Base-by-base conservation (phyloP, 2,329 filamentous ascomycete species). In the Ophiostoma novo-ulmi region DNA sequence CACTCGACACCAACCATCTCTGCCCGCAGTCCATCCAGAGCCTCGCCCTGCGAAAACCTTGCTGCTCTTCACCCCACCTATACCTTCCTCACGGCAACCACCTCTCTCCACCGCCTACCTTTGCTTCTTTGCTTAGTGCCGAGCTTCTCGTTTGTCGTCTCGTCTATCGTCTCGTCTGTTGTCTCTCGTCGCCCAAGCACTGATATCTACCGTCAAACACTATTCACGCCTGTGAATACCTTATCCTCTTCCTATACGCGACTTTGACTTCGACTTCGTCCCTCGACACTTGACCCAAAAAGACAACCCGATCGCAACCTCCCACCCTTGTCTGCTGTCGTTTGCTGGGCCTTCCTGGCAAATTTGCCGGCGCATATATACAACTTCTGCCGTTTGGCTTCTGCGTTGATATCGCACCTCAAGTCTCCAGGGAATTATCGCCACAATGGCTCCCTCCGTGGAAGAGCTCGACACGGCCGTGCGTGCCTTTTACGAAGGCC, bases 391-490 rank as follows among this genome's bases (percentile, higher is more conserved):
- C 22, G 11, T 48, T 20, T 35, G 14, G 38, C 39, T 52, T 39
- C 35, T 38, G 44, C 63, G 64, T 22, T 67, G 63, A 69, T 69
- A 61, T 52, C 58, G 61, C 10, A 48, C 44, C 17, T 20, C 7
- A 2, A 48, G 41, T 11, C 67, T 48, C 14, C 14, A 38, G 55
- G 70, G 65, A 39, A 39, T 64, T 41, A 41, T 66, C 69, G 11
- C 76, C 77, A 67, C 79, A 80, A 90, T 90, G 88, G 84, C 88
- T 80, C 84, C 87, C 80, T 84, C 91, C 78, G 94, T 99, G 82
- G 89, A 91, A 81, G 95, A 99, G 88, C 89, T 99, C 85, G 95
- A 99, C 88, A 90, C 86, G 81, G 95, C 93, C 76, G 94, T 98
- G 86, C 94, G 92, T 80, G 89, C 92, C 84, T 98, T 99, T 83